Evolutionary conservation across 2,329 filamentous ascomycete species (phyloP).

Genomic region (Ceratocystis colombiana): DNA sequence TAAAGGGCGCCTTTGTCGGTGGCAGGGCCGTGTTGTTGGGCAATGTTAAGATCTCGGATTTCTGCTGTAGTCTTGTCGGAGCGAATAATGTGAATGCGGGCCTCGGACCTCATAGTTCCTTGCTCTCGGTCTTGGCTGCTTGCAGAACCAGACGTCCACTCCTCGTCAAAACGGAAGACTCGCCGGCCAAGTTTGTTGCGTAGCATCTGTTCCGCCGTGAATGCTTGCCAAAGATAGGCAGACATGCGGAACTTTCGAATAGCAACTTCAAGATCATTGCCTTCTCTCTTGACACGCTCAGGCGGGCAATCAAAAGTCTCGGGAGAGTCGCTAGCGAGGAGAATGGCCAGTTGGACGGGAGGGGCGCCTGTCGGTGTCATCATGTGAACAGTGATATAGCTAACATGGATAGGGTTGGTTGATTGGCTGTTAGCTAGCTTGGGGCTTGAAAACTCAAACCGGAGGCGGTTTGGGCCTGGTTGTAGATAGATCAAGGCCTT

Average conservation of each 20-base stretch:
- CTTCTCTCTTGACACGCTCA: slow-evolving; percentile 64
- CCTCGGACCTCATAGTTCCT: slow-evolving; percentile 75
- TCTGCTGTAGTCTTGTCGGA: slow-evolving; percentile 76
- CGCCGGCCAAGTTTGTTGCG: slow-evolving; percentile 77
- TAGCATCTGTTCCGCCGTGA: slow-evolving; percentile 93
- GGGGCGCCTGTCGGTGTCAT: slow-evolving; percentile 67
- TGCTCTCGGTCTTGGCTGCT: slow-evolving; percentile 62
- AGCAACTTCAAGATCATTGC: slow-evolving; percentile 69
- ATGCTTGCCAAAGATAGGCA: slow-evolving; percentile 93
- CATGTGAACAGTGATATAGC: slow-evolving; percentile 76
- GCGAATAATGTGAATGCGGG: slow-evolving; percentile 77
- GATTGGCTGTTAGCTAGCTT: slow-evolving; percentile 62
- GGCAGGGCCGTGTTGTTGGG: slow-evolving; percentile 64
- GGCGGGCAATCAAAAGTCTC: slow-evolving; percentile 76
- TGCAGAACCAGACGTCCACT: slow-evolving; percentile 78
- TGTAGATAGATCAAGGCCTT: slow-evolving; percentile 85
- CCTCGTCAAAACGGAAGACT: slow-evolving; percentile 84
- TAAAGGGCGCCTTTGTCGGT: slow-evolving; percentile 65
- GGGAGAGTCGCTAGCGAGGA: slow-evolving; percentile 79
- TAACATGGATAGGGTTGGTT: slow-evolving; percentile 61
- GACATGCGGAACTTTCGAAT: slow-evolving; percentile 89
- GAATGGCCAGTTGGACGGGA: slow-evolving; percentile 78
- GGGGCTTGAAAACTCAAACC: slow-evolving; percentile 77
- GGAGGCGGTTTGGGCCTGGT: slow-evolving; percentile 78
- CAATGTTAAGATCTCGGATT: slow-evolving; percentile 64